phyloP scores from a whole-genome alignment of 2,329 filamentous ascomycete species.

The Didymella exigua region DNA sequence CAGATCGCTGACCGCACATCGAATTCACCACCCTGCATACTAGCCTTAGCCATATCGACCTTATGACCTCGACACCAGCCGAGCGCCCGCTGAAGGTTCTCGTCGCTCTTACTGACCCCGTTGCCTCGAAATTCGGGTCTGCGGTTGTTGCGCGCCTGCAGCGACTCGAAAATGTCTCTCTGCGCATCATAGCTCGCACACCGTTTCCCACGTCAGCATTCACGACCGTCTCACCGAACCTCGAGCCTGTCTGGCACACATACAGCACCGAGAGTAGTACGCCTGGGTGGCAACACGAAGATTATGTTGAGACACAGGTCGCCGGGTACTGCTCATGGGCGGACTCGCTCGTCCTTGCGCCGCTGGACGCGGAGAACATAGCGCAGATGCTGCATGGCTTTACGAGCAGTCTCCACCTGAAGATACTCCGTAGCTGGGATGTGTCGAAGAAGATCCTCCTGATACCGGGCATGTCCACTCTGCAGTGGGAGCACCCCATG shows the following conservation, averaged over 20 bases:
- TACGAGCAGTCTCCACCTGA: constrained; percentile 78
- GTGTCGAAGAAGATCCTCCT: constrained; percentile 82
- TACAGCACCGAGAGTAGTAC: constrained; percentile 31
- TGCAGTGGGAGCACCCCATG: constrained; percentile 90
- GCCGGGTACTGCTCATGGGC: constrained; percentile 84
- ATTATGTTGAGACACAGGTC: constrained; percentile 57
- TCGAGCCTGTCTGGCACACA: constrained; percentile 40
- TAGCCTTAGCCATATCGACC: constrained; percentile 3
- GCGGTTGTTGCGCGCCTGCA: constrained; percentile 70
- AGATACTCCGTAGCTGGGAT: constrained; percentile 85
- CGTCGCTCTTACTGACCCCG: constrained; percentile 68
- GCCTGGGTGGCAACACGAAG: constrained; percentile 33
- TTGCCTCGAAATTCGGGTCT: constrained; percentile 69
- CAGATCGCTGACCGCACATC: constrained; percentile 9
- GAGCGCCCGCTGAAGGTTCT: constrained; percentile 56
- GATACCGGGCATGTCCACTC: constrained; percentile 84
- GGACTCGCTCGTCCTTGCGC: constrained; percentile 81
- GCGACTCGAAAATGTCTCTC: constrained; percentile 68
- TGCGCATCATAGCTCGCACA: constrained; percentile 40
- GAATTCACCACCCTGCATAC: constrained; percentile 8
- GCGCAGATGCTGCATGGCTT: constrained; percentile 87
- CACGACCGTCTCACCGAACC: constrained; percentile 29
- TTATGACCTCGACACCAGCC: constrained; percentile 29
- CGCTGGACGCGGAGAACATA: constrained; percentile 82
- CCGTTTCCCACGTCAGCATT: constrained; percentile 31